Evolutionary conservation across 1,284 basidiomycete species (phyloP), one percentile per base, ranked within the genome.

Genomic region (Athelia sp.): DNA sequence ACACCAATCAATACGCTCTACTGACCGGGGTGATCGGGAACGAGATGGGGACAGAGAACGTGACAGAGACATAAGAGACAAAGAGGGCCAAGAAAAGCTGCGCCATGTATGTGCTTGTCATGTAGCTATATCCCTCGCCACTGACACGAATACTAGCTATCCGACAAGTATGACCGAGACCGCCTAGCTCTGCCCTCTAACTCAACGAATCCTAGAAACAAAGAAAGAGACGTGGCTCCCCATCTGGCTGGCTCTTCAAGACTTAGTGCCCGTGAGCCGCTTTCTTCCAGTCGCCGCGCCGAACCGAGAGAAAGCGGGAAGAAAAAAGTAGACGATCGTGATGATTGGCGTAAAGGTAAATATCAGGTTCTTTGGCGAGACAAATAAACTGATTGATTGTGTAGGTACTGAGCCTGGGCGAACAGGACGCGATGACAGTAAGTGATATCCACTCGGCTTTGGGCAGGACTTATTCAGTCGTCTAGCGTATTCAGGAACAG

Each of bases 111-210:
- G 86, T 70, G 22, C 38, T 50, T 22, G 24, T 48, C 32, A 31
- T 47, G 42, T 52, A 10, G 47, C 49, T 48, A 43, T 45, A 47
- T 45, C 47, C 26, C 45, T 45, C 26, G 26, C 45, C 45, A 46
- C 54, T 60, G 21, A 62, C 46, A 22, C 32, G 47, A 29, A 15
- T 48, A 50, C 3, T 53, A 91, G 87, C 73, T 90, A 19, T 90
- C 89, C 19, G 88, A 90, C 65, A 90, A 88, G 65, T 90, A 85
- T 61, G 87, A 91, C 68, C 83, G 90, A 40, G 89, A 91, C 60
- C 82, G 87, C 34, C 75, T 87, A 43, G 78, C 78, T 38, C 68
- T 80, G 50, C 65, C 79, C 59, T 61, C 70, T 62, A 52, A 66
- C 64, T 56, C 72, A 29, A 58, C 64, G 35, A 61, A 69, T 49